These are phyloP conservation scores for Zygoascus bituminiphila DNA, from an alignment of 805 yeast species.

Conservation along the genomic window DNA sequence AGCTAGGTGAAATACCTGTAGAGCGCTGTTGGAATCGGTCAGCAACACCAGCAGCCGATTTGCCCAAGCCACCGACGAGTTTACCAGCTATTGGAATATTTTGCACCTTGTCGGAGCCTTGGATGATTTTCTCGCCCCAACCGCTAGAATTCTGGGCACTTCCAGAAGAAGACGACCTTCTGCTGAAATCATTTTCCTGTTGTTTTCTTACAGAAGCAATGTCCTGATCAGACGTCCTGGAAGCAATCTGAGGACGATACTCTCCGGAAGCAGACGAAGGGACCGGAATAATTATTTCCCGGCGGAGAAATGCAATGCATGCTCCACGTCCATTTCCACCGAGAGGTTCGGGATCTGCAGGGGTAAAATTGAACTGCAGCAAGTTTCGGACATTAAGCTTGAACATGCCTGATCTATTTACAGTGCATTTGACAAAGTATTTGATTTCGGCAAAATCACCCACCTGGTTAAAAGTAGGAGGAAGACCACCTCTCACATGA, in stretches of 20 bases:
- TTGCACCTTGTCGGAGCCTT: not conserved
- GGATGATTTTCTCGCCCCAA: not conserved
- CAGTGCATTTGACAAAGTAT: slow-evolving; percentile 55
- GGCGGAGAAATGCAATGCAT: slow-evolving; percentile 41
- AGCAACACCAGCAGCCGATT: not conserved
- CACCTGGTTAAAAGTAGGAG: slow-evolving; percentile 28
- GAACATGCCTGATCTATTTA: slow-evolving; percentile 43
- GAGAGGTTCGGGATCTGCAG: slow-evolving; percentile 27
- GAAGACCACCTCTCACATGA: slow-evolving; percentile 22
- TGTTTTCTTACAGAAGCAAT: not conserved
- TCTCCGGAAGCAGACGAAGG: slow-evolving; percentile 1
- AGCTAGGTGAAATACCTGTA: not conserved
- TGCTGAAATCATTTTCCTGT: not conserved
- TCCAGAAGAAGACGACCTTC: not conserved
- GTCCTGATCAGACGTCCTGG: not conserved
- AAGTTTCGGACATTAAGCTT: slow-evolving; percentile 39
- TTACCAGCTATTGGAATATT: not conserved
- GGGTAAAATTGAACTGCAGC: slow-evolving; percentile 48
- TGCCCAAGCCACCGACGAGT: not conserved
- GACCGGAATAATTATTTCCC: slow-evolving; percentile 18
- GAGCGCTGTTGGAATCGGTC: not conserved
- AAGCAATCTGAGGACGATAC: slow-evolving; percentile 5
- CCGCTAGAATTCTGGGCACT: not conserved
- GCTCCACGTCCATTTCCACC: slow-evolving; percentile 12
- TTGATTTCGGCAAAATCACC: slow-evolving; percentile 27